Evolutionary conservation across 73 alveolate species (phyloP).

Genomic region (Tetrahymena thermophila): DNA sequence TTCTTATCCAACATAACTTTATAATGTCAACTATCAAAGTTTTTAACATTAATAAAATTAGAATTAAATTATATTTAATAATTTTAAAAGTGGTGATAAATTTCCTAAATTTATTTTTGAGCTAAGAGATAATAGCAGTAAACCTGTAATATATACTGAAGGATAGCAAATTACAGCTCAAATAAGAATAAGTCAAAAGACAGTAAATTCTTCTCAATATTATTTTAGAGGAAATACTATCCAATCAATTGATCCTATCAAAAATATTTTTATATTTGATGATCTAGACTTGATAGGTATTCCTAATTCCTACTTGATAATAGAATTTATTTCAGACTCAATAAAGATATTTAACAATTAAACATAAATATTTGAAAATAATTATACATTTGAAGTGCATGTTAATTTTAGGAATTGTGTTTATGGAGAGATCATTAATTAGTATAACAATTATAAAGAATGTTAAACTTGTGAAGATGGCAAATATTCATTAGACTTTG

Average conservation of each 20-base stretch:
- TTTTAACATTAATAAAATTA: too few species aligned
- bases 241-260: background rate
- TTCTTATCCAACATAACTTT: background rate
- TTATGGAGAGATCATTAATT: background rate
- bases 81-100: background rate
- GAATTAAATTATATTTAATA: too few species aligned
- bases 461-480: constrained; percentile 40
- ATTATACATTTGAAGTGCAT: background rate
- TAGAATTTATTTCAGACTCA: background rate
- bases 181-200: background rate
- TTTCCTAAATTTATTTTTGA: background rate
- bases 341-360: too few species aligned
- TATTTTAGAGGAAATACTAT: background rate
- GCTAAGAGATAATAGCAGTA: background rate
- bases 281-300: background rate
- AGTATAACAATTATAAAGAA: too few species aligned
- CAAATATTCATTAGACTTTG: background rate
- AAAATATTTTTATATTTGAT: background rate
- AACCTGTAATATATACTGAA: background rate
- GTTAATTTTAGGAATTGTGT: background rate
- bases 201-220: background rate
- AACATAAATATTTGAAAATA: background rate
- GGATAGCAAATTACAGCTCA: background rate
- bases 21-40: background rate
- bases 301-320: background rate